Base-by-base conservation (phyloP, 164 flowering plant genomes). In the Tinospora cordifolia region DNA sequence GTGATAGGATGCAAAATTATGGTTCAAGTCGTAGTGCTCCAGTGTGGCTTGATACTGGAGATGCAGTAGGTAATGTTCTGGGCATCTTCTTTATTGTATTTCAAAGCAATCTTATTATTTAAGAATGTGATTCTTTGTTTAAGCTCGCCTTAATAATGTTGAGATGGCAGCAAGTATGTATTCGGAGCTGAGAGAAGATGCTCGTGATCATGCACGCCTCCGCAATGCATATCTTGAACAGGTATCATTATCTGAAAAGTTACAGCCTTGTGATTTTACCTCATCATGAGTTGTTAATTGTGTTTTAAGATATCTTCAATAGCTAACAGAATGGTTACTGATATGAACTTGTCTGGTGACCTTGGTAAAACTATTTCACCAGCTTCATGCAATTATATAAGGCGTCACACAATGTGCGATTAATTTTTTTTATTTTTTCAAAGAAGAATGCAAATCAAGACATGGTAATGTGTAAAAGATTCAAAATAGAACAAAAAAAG, bases 11-110 rank as follows among this genome's bases (percentile, higher is more conserved):
- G 73, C 96, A 87, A 69, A 86, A 54, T 62, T 85, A 86, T 75
- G 83, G 87, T 73, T 76, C 96, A 66, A 67, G 84, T 75, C 90
- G 89, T 46, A 76, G 83, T 30, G 81, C 90, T 73, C 93, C 99
- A 76, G 77, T 77, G 34, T 95, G 99, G 99, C 92, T 95, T 73
- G 98, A 95, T 76, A 95, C 95, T 66, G 99, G 99, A 70, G 99
- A 95, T 70, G 88, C 96, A 74, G 96, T 92, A 66, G 99, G 99
- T 95, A 95, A 89, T 79, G 41, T 79, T 81, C 63, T 12, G 63
- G 70, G 75, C 65, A 34, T 75, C 65, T 24, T 64, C 62, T 39
- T 65, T 75, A 59, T 30, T 73, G 66, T 68, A 22, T 78, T 75
- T 47, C 38, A 58, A 15, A 66, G 40, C 40, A 12, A 39, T 39